Evolutionary conservation across 2,329 filamentous ascomycete genomes (phyloP), one percentile per base, ranked within the genome.

Genomic region (Penicillium griseofulvum): DNA sequence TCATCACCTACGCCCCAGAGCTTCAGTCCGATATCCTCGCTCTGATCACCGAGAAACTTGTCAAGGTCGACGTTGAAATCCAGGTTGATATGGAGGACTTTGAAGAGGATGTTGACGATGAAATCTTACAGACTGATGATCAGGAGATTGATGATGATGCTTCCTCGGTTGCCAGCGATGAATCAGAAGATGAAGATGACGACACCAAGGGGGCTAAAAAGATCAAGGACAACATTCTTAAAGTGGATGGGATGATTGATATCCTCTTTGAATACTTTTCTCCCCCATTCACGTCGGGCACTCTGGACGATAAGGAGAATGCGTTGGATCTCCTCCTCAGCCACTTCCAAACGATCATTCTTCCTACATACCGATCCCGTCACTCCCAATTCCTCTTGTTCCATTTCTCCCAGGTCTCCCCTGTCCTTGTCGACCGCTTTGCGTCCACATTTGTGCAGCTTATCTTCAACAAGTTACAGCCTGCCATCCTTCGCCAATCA

Each of bases 331-430:
- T 90, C 52, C 81, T 99, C 37, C 81, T 97, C 28, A 84, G 87
- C 46, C 91, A 96, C 70, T 99, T 99, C 68, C 84, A 87, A 57
- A 89, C 85, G 69, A 90, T 91, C 67, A 91, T 99, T 56, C 82
- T 99, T 29, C 91, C 92, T 4, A 95, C 91, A 14, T 91, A 94
- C 71, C 90, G 91, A 63, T 96, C 91, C 24, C 87, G 94, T 33
- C 93, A 97, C 71, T 91, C 91, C 0, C 94, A 99, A 68, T 99
- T 97, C 66, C 83, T 99, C 45, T 82, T 97, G 48, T 99, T 99
- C 75, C 93, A 97, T 74, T 97, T 96, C 70, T 89, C 90, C 16
- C 93, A 99, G 73, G 84, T 83, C 55, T 89, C 90, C 9, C 86
- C 89, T 29, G 81, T 83, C 42, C 84, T 96, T 45, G 87, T 90